A percentile compares a stretch with the other conserved stretches of the same genome.
Conservation (phyloP, 2,329 filamentous ascomycete species). For the Pseudogymnoascus sp. region DNA sequence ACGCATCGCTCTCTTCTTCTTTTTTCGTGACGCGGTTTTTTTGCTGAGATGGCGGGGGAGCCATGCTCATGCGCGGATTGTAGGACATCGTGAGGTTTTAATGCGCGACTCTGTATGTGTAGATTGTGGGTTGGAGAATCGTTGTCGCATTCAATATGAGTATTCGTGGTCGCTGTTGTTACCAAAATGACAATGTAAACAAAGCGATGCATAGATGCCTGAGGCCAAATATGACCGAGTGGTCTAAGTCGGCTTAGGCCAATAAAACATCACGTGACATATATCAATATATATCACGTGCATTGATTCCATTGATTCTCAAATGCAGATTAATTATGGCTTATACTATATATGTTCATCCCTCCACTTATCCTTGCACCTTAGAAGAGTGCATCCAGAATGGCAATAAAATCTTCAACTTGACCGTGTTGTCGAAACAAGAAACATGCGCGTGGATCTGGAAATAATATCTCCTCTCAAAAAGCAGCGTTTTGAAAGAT, state of each 20-base stretch:
- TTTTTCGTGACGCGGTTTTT: constrained; percentile 43
- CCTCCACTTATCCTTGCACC: not conserved
- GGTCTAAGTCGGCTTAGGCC: not conserved
- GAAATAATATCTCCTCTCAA: not conserved
- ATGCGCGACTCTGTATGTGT: not conserved
- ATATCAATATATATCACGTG: not conserved
- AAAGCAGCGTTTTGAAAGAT: not conserved
- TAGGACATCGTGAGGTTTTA: constrained; percentile 36
- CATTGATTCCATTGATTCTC: not conserved
- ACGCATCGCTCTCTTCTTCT: constrained; percentile 49
- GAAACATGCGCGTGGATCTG: not conserved
- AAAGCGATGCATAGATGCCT: not conserved
- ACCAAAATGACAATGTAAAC: not conserved
- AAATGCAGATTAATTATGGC: not conserved
- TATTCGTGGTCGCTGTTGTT: constrained; percentile 4
- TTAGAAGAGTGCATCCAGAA: not conserved
- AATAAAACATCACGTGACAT: not conserved
- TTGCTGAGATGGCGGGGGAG: constrained; percentile 39
- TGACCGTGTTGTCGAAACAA: not conserved
- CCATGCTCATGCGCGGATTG: constrained; percentile 45
- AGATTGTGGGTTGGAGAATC: not conserved
- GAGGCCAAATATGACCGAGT: not conserved
- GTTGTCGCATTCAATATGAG: constrained; percentile 5
- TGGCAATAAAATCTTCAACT: not conserved
- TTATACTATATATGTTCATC: not conserved